Evolutionary conservation across 2,329 filamentous ascomycete species (phyloP), one percentile per base, ranked within the genome.

Genomic region (Fusarium temperatum): DNA sequence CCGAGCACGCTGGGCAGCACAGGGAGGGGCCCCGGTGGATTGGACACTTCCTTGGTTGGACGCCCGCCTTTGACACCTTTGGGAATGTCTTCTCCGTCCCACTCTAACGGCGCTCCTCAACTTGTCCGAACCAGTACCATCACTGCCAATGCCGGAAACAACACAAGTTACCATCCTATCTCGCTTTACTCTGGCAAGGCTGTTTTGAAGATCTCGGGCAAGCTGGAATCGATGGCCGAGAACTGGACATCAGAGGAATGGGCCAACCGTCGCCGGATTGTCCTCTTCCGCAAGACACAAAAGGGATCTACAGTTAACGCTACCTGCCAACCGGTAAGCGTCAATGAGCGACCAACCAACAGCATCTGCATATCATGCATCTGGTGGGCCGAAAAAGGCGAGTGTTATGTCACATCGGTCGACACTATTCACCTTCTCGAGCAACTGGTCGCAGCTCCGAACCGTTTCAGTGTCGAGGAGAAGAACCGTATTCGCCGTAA

Each of bases 401-500:
- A 97, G 78, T 98, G 93, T 83, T 98, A 91, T 81, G 95, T 98
- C 61, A 98, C 96, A 6, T 98, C 95, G 59, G 96, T 99, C 24
- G 96, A 99, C 83, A 98, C 96, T 5, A 98, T 99, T 78, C 93
- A 93, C 78, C 88, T 99, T n/a, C 87, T 99, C 6, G 96, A 98
- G 84, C 93, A 96, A 75, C 88, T 99, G 12, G 94, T 98, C 13
- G 94, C 91, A 2, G 82, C 87, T 0, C 88, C 89, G 1, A 91
- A 92, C 51, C 90, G 94, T 35, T 99, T 98, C 84, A 96, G 93
- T 1, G 95, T 98, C 9, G 96, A 98, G 81, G 96, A 98, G 86
- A 99, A 98, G 90, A 99, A 99, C 82, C 91, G 96, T 59, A 98
- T 99, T 78, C 92, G 96, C 36, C 91, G 96, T 72, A 99, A 99